A percentile compares a stretch with the other conserved stretches of the same genome.
These are phyloP conservation scores for Cephalotrichum gorgonifer DNA, from an alignment of 2,329 filamentous ascomycete species.

Conservation along the genomic window DNA sequence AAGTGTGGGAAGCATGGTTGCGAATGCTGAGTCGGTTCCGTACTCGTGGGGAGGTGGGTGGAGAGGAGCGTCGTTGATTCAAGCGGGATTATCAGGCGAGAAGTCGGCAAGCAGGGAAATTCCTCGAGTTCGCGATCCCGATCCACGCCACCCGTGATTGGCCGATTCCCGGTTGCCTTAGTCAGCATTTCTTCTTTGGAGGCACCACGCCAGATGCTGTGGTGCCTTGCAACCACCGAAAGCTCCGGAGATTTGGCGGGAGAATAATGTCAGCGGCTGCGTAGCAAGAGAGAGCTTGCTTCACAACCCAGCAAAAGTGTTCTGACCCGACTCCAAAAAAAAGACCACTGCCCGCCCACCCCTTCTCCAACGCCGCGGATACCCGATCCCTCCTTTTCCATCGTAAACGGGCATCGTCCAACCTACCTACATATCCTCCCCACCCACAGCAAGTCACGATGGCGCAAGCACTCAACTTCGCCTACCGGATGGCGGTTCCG, in stretches of 20 bases:
- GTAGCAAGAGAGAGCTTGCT: too few relatives aligned
- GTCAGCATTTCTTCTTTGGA: not conserved
- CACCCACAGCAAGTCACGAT: too few relatives aligned
- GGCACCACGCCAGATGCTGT: not conserved
- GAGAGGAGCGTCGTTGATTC: slow-evolving; percentile 3
- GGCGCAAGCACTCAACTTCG: slow-evolving; percentile 34
- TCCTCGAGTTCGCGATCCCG: not conserved
- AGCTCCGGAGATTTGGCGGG: slow-evolving; percentile 5
- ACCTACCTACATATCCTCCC: not conserved
- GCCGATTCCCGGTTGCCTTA: not conserved
- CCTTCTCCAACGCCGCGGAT: too few relatives aligned
- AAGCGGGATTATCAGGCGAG: slow-evolving; percentile 5
- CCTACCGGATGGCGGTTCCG: slow-evolving; percentile 65
- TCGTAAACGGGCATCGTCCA: too few relatives aligned
- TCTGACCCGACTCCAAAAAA: not conserved
- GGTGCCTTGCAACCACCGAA: not conserved
- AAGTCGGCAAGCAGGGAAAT: slow-evolving; percentile 1
- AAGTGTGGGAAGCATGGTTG: slow-evolving; percentile 3
- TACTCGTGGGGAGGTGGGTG: not conserved
- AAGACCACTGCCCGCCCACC: not conserved
- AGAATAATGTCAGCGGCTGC: not conserved
- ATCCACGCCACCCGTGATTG: not conserved
- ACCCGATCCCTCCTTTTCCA: too few relatives aligned
- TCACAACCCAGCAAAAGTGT: not conserved
- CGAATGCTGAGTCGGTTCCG: slow-evolving; percentile 1